Evolutionary conservation across 2,329 filamentous ascomycete genomes (phyloP), one percentile per base, ranked within the genome.

Genomic region (Arthrobotrys pseudoclavata): DNA sequence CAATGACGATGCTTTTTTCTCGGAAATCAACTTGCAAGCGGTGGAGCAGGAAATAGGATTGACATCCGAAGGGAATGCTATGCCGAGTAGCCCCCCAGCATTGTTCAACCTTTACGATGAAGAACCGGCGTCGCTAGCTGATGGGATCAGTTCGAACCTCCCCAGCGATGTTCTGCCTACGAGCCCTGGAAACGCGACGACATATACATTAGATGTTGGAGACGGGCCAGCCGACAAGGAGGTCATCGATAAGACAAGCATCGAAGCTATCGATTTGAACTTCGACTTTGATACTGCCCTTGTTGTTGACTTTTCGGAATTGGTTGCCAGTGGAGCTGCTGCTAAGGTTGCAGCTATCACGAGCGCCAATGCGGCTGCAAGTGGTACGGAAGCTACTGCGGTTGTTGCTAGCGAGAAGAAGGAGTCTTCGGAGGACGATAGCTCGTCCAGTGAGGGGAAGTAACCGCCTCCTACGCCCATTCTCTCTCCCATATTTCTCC

Each of bases 1-100:
- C 82, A 84, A 80, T 81, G 83, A 81, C 82, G 82, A 34, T 88
- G 87, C 42, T 86, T 85, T n/a, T 86, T 87, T 79, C 88, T 88
- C n/a, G 83, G 85, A 80, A 87, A 85, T 31, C 87, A 79, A 79
- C 20, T 13, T 79, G 20, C 57, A 79, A 10, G 53, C 55, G 2
- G 37, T 69, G 0, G 75, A 72, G 20, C 45, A 64, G 45, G 62
- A 69, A 31, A 76, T 79, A 76, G 53, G 77, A 61, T 50, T 74
- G 29, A 75, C 74, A 47, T 79, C 79, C 24, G 69, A 76, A 63
- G 80, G 77, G 80, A 80, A 80, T 82, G 79, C 83, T 4, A 86
- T 86, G 84, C 85, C 85, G 40, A 85, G 84, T 76, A 85, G 84
- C 24, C 85, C 85, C 22, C 85, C 85, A 29, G 80, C 81, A 12